Percentiles rank a stretch among this genome's conserved stretches.
phyloP scores from a whole-genome alignment of 176 grass and related monocot species.

The Eragrostis curvula region DNA sequence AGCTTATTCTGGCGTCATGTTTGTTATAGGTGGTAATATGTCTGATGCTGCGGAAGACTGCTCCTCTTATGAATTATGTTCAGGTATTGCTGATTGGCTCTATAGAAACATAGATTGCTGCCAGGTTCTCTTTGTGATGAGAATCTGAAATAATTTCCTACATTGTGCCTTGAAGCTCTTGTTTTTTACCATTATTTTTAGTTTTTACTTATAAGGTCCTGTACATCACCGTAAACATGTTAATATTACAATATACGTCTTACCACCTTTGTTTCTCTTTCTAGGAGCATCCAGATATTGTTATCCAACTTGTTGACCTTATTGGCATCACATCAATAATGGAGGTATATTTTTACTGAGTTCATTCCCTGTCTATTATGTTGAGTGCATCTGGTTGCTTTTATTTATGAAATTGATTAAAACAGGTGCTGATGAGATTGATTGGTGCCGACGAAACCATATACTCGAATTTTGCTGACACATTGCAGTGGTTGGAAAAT shows the following conservation, averaged over 20 bases:
- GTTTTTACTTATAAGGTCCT: background rate
- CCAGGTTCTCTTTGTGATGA: too few relatives aligned
- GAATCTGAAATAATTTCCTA: too few relatives aligned
- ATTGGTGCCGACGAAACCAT: slow-evolving; percentile 84
- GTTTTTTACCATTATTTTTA: background rate
- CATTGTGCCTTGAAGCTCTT: background rate
- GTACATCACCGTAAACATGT: background rate
- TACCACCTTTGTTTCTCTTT: background rate
- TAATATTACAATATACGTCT: slow-evolving; percentile 16
- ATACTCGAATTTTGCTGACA: slow-evolving; percentile 71
- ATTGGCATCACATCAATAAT: slow-evolving; percentile 90
- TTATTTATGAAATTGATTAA: slow-evolving; percentile 40
- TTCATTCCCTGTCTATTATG: slow-evolving; percentile 2
- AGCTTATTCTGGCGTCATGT: slow-evolving; percentile 16
- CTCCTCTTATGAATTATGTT: slow-evolving; percentile 69
- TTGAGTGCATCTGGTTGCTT: slow-evolving; percentile 26
- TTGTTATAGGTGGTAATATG: slow-evolving; percentile 76
- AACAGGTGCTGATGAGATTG: slow-evolving; percentile 83
- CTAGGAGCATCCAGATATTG: slow-evolving; percentile 72
- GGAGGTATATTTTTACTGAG: slow-evolving; percentile 58
- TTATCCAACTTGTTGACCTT: slow-evolving; percentile 80
- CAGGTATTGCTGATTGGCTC: slow-evolving; percentile 54
- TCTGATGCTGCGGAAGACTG: slow-evolving; percentile 77
- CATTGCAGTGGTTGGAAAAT: slow-evolving; percentile 79
- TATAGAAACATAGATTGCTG: too few relatives aligned